Percentiles rank a stretch among this genome's conserved stretches.
These are phyloP conservation scores for Starmerella sp. DNA, from an alignment of 805 yeast species.

Conservation along the genomic window DNA sequence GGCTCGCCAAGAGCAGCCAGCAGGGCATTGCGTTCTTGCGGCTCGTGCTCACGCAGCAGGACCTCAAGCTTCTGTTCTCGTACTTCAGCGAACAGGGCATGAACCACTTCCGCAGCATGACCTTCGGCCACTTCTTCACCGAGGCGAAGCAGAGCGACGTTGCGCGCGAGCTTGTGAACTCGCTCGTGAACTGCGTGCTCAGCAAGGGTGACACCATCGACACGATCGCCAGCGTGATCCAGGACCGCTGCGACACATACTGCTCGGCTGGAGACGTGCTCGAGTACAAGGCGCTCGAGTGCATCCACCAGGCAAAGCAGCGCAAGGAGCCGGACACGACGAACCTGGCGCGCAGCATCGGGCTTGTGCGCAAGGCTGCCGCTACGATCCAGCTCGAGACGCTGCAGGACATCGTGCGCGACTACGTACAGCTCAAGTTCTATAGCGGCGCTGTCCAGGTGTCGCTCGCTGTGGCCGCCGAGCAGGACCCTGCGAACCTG, in stretches of 20 bases:
- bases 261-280: constrained; percentile 90
- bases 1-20: constrained; percentile 63
- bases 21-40: constrained; percentile 84
- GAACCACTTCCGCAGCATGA: constrained; percentile 50
- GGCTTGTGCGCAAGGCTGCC: constrained; percentile 66
- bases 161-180: constrained; percentile 75
- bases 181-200: constrained; percentile 79
- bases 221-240: constrained; percentile 71
- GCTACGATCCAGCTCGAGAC: constrained; percentile 68
- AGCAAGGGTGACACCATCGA: constrained; percentile 90
- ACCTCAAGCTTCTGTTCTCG: constrained; percentile 56
- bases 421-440: constrained; percentile 65
- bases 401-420: constrained; percentile 65
- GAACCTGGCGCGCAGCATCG: constrained; percentile 59
- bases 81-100: constrained; percentile 61
- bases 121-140: constrained; percentile 67
- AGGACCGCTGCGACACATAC: constrained; percentile 87
- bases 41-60: constrained; percentile 63
- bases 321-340: constrained; percentile 57
- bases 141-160: constrained; percentile 40
- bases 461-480: constrained; percentile 62
- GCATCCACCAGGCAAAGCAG: constrained; percentile 63
- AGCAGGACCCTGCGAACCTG: constrained; percentile 49
- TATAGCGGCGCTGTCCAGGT: constrained; percentile 80
- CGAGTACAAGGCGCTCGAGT: constrained; percentile 88